Evolutionary conservation across 2,329 filamentous ascomycete genomes (phyloP).

Genomic region (Talaromyces sp.): DNA sequence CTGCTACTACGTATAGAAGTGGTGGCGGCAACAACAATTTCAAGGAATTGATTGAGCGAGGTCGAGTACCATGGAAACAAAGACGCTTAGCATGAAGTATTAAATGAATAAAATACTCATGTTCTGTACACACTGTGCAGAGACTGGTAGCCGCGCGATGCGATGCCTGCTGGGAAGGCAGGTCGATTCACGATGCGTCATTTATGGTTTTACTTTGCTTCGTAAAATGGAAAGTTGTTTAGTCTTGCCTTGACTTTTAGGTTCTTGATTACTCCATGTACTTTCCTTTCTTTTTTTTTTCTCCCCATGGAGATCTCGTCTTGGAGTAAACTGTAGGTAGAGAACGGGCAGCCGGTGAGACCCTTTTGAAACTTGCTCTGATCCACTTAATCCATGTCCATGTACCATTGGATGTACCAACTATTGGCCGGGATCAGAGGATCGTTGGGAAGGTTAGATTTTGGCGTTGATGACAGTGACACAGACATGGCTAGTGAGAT

Average conservation of each 20-base stretch:
- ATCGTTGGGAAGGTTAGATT: slow-evolving; percentile 8
- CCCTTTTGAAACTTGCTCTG: slow-evolving; percentile 3
- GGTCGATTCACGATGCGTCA: not conserved
- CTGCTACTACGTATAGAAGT: not conserved
- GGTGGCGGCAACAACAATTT: not conserved
- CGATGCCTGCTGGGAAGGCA: not conserved
- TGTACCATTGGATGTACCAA: not conserved
- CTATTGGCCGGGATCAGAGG: slow-evolving; percentile 4
- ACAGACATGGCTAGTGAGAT: slow-evolving; percentile 1
- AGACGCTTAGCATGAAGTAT: not conserved
- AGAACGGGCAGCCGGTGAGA: not conserved
- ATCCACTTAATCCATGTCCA: not conserved
- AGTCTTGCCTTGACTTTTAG: not conserved
- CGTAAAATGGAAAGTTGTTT: not conserved
- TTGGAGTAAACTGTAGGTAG: not conserved
- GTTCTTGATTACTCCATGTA: not conserved
- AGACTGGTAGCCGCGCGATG: slow-evolving; percentile 6
- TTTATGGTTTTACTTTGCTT: not conserved
- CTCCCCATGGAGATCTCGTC: not conserved
- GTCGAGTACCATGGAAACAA: slow-evolving; percentile 3
- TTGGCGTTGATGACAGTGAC: slow-evolving; percentile 1
- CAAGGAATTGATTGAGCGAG: not conserved
- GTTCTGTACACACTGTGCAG: not conserved
- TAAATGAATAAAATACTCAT: not conserved
- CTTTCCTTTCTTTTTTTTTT: not conserved